Evolutionary conservation across 495 filamentous ascomycete species (phyloP).

Genomic region (Penicillium chermesinum): DNA sequence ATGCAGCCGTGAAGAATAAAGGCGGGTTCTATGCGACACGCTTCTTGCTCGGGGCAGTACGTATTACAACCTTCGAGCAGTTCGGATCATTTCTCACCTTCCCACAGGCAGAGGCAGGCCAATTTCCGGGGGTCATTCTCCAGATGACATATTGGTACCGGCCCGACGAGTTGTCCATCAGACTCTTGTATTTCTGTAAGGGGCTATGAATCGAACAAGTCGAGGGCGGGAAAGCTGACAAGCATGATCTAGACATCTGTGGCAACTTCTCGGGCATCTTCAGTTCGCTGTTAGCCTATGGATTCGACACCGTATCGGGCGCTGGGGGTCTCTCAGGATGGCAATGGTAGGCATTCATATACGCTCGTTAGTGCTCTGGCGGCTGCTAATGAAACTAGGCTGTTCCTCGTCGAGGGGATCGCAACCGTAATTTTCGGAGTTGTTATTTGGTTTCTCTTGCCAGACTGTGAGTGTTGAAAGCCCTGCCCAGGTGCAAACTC

Average conservation of each 20-base stretch:
- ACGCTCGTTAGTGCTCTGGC: background rate
- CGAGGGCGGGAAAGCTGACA: too few relatives aligned
- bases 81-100: background rate
- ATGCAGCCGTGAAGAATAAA: constrained; percentile 30
- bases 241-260: constrained; percentile 22
- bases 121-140: constrained; percentile 33
- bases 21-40: constrained; percentile 25
- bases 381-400: constrained; percentile 11
- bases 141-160: constrained; percentile 38
- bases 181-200: constrained; percentile 17
- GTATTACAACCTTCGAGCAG: background rate
- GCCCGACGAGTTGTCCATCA: constrained; percentile 31
- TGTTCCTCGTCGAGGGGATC: constrained; percentile 34
- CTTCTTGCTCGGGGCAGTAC: constrained; percentile 30
- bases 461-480: constrained; percentile 32
- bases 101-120: constrained; percentile 27
- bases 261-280: constrained; percentile 29
- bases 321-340: constrained; percentile 29
- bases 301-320: constrained; percentile 24
- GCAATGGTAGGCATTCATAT: constrained; percentile 22
- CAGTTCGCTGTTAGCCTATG: constrained; percentile 30
- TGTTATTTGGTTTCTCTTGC: constrained; percentile 29
- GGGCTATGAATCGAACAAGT: too few relatives aligned
- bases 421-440: constrained; percentile 31
- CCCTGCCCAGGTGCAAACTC: too few relatives aligned